Conservation (phyloP, 73 alveolate species). For the Breviolum minutum region DNA sequence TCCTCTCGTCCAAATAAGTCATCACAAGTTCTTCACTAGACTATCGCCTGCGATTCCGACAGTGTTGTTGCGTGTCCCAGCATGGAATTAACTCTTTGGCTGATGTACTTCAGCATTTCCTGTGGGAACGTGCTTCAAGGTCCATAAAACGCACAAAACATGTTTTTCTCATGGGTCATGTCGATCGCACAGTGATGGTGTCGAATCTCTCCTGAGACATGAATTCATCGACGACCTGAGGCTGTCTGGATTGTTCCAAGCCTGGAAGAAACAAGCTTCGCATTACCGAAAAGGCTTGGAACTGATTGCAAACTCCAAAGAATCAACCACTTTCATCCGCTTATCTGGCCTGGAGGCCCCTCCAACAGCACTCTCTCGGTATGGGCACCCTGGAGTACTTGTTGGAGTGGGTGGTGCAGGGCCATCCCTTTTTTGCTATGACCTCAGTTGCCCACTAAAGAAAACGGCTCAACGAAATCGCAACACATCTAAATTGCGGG, state of each 20-base stretch:
- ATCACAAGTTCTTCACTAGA: not conserved
- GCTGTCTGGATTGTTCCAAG: constrained; percentile 17
- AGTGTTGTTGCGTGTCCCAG: constrained; percentile 42
- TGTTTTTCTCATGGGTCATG: not conserved
- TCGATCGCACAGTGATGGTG: too few species aligned
- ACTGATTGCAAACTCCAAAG: not conserved
- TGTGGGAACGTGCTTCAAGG: not conserved
- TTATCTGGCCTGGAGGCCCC: constrained; percentile 44
- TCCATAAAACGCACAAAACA: not conserved
- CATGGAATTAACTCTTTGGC: constrained; percentile 85
- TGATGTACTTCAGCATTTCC: constrained; percentile 92
- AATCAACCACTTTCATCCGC: not conserved
- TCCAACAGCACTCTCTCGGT: constrained; percentile 52
- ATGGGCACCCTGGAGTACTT: constrained; percentile 27
- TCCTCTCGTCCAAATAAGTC: not conserved
- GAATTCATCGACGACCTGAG: constrained; percentile 37
- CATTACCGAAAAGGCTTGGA: not conserved
- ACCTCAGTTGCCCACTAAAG: not conserved
- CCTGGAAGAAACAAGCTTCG: not conserved
- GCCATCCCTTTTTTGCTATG: constrained; percentile 19
- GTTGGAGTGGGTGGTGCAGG: constrained; percentile 51
- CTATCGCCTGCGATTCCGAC: constrained; percentile 49
- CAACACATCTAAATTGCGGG: not conserved
- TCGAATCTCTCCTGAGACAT: constrained; percentile 25
- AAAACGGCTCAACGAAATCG: not conserved